Conservation (phyloP, 2,329 filamentous ascomycete species). For the Colletotrichum magnum region DNA sequence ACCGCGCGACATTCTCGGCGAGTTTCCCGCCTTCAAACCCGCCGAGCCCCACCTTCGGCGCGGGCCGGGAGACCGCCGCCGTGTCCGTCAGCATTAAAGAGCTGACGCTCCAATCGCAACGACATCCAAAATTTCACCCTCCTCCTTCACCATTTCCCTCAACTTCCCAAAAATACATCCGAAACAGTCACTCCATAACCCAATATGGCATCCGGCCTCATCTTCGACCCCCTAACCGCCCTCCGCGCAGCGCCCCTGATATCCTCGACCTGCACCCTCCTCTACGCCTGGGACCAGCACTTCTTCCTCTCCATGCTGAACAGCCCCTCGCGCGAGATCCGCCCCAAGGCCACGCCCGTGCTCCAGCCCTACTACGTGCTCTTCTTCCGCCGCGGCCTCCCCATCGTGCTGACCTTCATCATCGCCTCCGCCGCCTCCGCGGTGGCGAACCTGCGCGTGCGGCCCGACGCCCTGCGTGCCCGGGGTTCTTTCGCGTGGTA, state of each 20-base stretch:
- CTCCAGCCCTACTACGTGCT: constrained; percentile 46
- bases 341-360: constrained; percentile 34
- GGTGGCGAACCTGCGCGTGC: neutral
- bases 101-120: neutral
- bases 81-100: neutral
- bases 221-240: constrained; percentile 42
- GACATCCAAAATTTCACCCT: neutral
- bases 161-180: neutral
- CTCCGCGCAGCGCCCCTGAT: constrained; percentile 50
- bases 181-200: neutral
- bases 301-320: constrained; percentile 40
- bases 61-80: too few species aligned
- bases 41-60: neutral
- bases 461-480: neutral
- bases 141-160: neutral
- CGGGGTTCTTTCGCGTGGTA: constrained; percentile 48
- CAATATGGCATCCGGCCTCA: constrained; percentile 42
- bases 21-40: neutral
- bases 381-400: constrained; percentile 44
- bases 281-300: constrained; percentile 46
- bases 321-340: constrained; percentile 10
- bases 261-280: constrained; percentile 47
- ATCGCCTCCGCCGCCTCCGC: neutral
- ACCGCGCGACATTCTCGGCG: neutral
- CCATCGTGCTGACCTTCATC: constrained; percentile 13